Evolutionary conservation across 176 grass and related monocot species (phyloP), one percentile per base, ranked within the genome.

Genomic region (Guadua angustifolia): DNA sequence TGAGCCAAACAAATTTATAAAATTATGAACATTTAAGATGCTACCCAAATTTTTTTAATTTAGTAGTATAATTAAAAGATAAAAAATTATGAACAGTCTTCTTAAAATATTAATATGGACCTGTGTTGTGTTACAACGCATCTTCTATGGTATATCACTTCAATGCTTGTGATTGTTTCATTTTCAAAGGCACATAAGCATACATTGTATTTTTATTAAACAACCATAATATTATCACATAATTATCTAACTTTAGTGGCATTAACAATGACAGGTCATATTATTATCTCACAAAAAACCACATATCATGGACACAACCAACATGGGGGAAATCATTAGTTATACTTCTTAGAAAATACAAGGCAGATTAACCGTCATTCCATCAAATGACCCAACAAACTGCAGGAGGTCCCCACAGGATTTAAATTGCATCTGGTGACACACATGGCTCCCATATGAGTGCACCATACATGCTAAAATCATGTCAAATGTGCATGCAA

Each of bases 401-500:
- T 26, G 74, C 51, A 87, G 40, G 58, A 62, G 79, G 79, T 32
- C 61, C 82, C 88, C 80, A 63, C 80, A 69, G 14, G 22, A 73
- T 79, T 79, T 79, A 83, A 74, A 80, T 87, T 83, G 69, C 80
- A 79, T 74, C 43, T 90, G 84, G 50, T 67, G 80, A 67, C 21
- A 78, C 88, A 90, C 75, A 87, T 90, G 84, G 74, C 67, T 73
- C 79, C 72, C 58, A 73, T 57, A 83, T 87, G 79, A 60, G 50
- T 82, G 74, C 79, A 83, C 40, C 60, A 86, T 78, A 73, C 67
- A 66, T 83, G 74, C 67, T 38, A 32, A 81, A 81, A 81, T 80
- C 71, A 63, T 90, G 52, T 79, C 33, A 50, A 79, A 90, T 74
- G 66, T 87, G 74, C 69, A 79, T 43, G 32, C 68, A 87, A 87